Conservation (phyloP, 352 stramenopile genomes). For the Thraustotheca clavata region DNA sequence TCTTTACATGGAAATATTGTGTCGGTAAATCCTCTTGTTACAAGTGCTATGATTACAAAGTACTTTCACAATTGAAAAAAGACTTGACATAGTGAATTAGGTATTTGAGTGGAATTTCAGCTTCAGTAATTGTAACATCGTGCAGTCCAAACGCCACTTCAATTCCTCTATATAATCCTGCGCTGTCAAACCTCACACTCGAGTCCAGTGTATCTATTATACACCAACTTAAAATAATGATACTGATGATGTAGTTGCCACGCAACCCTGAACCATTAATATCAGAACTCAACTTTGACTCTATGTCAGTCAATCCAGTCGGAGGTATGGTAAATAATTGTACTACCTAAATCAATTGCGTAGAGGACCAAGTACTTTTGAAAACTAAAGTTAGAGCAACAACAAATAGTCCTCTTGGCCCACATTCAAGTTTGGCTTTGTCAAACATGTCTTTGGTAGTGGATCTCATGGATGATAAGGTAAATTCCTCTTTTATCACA, state of each 20-base stretch:
- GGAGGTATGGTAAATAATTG: background rate
- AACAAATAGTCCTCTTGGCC: constrained; percentile 13
- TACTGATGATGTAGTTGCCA: background rate
- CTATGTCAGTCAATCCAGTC: background rate
- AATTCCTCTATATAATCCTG: constrained; percentile 14
- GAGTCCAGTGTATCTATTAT: constrained; percentile 5
- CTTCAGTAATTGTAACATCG: background rate
- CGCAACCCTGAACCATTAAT: constrained; percentile 14
- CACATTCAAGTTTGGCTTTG: background rate
- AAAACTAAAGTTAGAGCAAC: background rate
- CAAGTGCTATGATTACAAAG: constrained; percentile 14
- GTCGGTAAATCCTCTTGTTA: background rate
- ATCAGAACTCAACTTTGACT: background rate
- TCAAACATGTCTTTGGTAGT: constrained; percentile 1
- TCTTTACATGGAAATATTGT: background rate
- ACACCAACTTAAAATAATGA: background rate
- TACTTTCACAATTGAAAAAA: background rate
- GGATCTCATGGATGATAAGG: background rate
- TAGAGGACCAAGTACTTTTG: background rate
- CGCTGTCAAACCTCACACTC: background rate
- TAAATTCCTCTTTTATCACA: background rate
- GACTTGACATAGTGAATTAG: background rate
- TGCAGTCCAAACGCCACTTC: constrained; percentile 7
- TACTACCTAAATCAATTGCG: background rate
- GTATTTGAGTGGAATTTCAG: background rate